Evolutionary conservation across 805 yeast genomes (phyloP).

Genomic region (Pichia heedii): DNA sequence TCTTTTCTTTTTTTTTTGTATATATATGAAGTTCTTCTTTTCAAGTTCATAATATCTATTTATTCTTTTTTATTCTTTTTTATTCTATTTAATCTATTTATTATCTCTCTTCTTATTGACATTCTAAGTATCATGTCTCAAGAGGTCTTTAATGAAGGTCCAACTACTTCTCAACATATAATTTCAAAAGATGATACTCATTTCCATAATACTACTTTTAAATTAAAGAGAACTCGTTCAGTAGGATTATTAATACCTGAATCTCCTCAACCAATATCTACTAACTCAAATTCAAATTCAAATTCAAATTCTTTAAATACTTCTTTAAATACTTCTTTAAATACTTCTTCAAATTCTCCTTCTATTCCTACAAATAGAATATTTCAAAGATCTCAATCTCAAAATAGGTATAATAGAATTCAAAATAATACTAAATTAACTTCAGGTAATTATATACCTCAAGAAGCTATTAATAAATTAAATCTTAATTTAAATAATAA

Average conservation of each 20-base stretch:
- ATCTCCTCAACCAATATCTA: no score
- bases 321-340: not conserved
- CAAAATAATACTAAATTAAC: conserved; percentile 4
- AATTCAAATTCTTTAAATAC: not conserved
- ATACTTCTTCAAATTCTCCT: not conserved
- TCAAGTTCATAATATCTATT: no score
- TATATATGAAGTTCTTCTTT: no score
- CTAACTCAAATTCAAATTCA: not conserved
- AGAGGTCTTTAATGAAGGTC: conserved; percentile 45
- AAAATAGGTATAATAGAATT: not conserved
- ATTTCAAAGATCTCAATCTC: no score
- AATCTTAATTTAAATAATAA: conserved; percentile 1
- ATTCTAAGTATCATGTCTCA: conserved; percentile 14
- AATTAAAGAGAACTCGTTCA: conserved; percentile 72
- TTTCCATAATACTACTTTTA: conserved; percentile 61
- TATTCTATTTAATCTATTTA: no score
- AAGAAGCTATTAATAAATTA: conserved; percentile 6
- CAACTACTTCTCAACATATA: conserved; percentile 55
- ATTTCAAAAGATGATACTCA: conserved; percentile 66
- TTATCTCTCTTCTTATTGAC: not conserved
- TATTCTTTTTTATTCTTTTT: no score
- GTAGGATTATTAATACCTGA: conserved; percentile 54
- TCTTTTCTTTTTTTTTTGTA: no score
- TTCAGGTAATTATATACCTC: conserved; percentile 6
- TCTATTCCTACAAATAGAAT: not conserved